Evolutionary conservation across 164 flowering plant genomes (phyloP).

Genomic region (Chimonanthus salicifolius): DNA sequence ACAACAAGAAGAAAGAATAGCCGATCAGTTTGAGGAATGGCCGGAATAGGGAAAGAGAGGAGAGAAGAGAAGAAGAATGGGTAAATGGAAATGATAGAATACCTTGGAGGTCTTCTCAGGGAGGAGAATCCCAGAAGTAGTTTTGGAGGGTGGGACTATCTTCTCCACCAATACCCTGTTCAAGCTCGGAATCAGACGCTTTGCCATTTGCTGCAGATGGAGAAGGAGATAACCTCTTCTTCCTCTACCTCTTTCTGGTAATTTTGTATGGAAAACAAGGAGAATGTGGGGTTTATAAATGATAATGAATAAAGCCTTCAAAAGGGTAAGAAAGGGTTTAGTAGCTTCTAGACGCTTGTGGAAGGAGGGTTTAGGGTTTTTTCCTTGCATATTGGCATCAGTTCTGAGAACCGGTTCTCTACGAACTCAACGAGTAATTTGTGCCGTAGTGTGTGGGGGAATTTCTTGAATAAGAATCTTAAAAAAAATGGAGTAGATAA

Average conservation of each 20-base stretch:
- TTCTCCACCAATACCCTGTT: constrained; percentile 66
- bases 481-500: too few relatives aligned
- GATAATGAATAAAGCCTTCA: too few relatives aligned
- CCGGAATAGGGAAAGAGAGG: background rate
- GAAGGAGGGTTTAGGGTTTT: constrained; percentile 9
- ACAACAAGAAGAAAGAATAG: background rate
- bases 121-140: constrained; percentile 59
- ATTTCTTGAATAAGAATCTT: too few relatives aligned
- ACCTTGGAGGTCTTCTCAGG: constrained; percentile 63
- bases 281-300: background rate
- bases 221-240: background rate
- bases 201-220: constrained; percentile 33
- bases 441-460: too few relatives aligned
- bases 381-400: too few relatives aligned
- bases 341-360: constrained; percentile 11
- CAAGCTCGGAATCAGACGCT: constrained; percentile 56
- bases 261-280: background rate
- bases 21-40: background rate
- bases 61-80: background rate
- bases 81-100: background rate
- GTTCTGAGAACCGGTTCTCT: too few relatives aligned
- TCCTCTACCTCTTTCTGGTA: background rate
- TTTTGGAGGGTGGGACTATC: constrained; percentile 55
- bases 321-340: background rate
- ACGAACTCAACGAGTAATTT: too few relatives aligned